Evolutionary conservation across 2,329 filamentous ascomycete species (phyloP), one percentile per base, ranked within the genome.

Genomic region (Cladosporium velox): DNA sequence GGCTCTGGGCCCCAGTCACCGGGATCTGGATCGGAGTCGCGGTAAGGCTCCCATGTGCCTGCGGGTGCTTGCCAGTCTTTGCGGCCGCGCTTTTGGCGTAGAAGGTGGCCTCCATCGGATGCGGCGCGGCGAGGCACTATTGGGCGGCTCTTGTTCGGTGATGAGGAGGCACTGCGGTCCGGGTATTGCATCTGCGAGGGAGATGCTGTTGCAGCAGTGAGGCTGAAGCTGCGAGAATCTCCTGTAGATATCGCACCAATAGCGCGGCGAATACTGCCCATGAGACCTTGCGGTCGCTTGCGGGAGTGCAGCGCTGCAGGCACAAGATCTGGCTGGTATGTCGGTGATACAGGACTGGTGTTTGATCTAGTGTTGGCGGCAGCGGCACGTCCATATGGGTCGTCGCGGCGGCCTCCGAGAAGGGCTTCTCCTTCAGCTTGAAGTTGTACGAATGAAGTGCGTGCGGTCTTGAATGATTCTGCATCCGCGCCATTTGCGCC

Each of bases 351-450:
- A 18, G 61, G 51, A 15, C 21, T 24, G 15, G 35, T 47, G 24
- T 44, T 67, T 21, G 62, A 62, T 59, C 52, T 67, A 34, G 71
- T 68, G 14, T 72, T 71, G 4, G 73, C 73, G 28, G 75, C 57
- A 3, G 26, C 38, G 10, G 74, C 74, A 18, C 73, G 69, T 21
- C 71, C 71, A 59, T 75, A 76, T 0, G 73, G 75, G 63, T 76
- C 73, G 65, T 76, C 72, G 64, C 60, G 76, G 11, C 73, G 74
- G 4, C 81, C 81, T 4, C 80, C 81, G 30, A 87, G 80, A 1
- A 87, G 77, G 3, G 80, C 79, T 60, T 85, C 81, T 15, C 83
- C 82, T 74, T 87, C 84, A 18, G 79, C 78, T 71, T 84, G 84
- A 2, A 83, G 78, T 26, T 82, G 78, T 10, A 78, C 77, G 62